Percentiles rank a stretch among this genome's conserved stretches.
phyloP scores from a whole-genome alignment of 257 asterid genomes.

The Nicotiana benthamiana region DNA sequence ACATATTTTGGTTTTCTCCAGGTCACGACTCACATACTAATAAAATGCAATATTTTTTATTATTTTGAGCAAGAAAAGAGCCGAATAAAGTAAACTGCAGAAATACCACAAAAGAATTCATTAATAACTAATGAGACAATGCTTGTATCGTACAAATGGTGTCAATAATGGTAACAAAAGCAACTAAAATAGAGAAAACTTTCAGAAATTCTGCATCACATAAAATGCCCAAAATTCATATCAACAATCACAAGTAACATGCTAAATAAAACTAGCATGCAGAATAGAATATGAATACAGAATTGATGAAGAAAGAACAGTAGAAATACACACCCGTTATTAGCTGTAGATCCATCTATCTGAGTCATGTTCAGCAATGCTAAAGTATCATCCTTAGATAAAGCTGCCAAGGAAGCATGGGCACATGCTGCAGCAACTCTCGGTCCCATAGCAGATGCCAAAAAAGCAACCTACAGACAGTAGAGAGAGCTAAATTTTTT shows the following conservation, averaged over 20 bases:
- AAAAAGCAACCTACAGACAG: constrained; percentile 71
- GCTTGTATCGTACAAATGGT: not conserved
- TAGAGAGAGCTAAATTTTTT: not conserved
- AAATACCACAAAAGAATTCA: not conserved
- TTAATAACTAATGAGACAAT: not conserved
- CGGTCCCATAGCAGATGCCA: constrained; percentile 89
- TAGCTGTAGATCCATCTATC: constrained; percentile 29
- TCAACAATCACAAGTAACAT: not conserved
- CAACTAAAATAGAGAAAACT: not conserved
- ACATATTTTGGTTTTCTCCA: not conserved
- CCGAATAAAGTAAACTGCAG: not conserved
- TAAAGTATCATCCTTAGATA: constrained; percentile 41
- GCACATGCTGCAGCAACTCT: constrained; percentile 99
- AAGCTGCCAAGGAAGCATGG: constrained; percentile 69
- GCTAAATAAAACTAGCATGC: not conserved
- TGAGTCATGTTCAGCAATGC: constrained; percentile 14
- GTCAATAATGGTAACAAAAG: not conserved
- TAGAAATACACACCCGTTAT: constrained; percentile 11
- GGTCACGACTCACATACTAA: not conserved
- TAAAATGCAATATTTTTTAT: not conserved
- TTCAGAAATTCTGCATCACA: not conserved
- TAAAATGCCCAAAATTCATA: not conserved
- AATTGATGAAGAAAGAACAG: not conserved
- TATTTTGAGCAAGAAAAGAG: not conserved
- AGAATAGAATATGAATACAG: not conserved